Conservation (phyloP, 169 alveolate species). For the Amoebophrya sp. region DNA sequence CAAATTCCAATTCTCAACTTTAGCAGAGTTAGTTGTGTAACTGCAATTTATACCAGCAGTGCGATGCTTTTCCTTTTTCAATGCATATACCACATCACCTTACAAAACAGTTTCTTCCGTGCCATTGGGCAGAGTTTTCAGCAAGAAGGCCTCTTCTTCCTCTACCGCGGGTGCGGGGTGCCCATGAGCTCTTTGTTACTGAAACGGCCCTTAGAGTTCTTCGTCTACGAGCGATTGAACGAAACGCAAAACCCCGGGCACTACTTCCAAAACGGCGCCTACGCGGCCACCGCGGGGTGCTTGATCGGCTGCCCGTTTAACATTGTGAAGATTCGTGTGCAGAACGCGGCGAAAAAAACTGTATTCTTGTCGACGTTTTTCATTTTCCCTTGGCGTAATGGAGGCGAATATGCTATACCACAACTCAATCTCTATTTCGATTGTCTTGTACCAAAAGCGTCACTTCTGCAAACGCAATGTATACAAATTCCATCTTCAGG, state of each 20-base stretch:
- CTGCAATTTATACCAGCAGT: too few relatives aligned
- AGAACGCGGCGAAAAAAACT: background rate
- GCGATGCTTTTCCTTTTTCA: too few relatives aligned
- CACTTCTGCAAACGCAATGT: too few relatives aligned
- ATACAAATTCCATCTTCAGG: too few relatives aligned
- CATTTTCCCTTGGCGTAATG: too few relatives aligned
- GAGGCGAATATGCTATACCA: too few relatives aligned
- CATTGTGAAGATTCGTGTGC: conserved; percentile 1
- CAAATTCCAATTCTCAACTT: too few relatives aligned
- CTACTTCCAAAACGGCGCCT: background rate
- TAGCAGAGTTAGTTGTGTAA: too few relatives aligned
- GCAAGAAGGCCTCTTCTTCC: background rate
- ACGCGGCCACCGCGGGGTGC: background rate
- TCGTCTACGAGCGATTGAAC: background rate
- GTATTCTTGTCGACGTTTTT: too few relatives aligned
- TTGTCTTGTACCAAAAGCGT: too few relatives aligned
- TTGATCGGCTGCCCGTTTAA: background rate
- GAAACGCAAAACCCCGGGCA: background rate
- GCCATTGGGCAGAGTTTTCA: background rate
- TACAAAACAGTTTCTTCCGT: background rate
- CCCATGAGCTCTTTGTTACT: background rate
- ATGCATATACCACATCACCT: too few relatives aligned
- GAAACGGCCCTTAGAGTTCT: background rate
- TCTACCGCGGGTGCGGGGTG: background rate
- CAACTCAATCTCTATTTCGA: too few relatives aligned